These are phyloP conservation scores for Delitschia confertaspora DNA, from an alignment of 495 filamentous ascomycete genomes.

Conservation along the genomic window DNA sequence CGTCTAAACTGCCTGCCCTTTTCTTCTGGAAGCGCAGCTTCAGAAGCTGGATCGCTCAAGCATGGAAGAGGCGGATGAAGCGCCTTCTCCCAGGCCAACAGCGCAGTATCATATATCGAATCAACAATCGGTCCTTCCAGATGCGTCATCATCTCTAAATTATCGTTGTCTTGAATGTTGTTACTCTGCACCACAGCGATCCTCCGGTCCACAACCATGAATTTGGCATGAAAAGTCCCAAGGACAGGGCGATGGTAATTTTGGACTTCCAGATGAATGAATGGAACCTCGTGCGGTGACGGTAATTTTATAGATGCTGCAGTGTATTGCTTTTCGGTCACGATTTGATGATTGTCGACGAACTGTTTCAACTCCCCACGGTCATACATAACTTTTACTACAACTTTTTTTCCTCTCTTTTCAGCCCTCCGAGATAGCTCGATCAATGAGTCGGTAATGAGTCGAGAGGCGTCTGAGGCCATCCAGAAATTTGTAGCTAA, in stretches of 20 bases:
- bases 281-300: constrained; percentile 51
- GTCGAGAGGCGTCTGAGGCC: constrained; percentile 53
- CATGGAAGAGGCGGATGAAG: constrained; percentile 55
- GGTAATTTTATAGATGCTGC: constrained; percentile 52
- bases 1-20: constrained; percentile 31
- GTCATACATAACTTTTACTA: constrained; percentile 71
- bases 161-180: constrained; percentile 66
- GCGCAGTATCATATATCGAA: constrained; percentile 59
- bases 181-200: constrained; percentile 62
- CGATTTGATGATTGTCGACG: constrained; percentile 52
- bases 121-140: constrained; percentile 71
- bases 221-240: constrained; percentile 72
- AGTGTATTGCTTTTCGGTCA: constrained; percentile 50
- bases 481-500: constrained; percentile 71
- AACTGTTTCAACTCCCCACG: constrained; percentile 57
- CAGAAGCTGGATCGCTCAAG: constrained; percentile 46
- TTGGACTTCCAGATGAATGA: constrained; percentile 62
- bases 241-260: constrained; percentile 65
- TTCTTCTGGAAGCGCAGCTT: no score
- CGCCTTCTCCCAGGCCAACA: constrained; percentile 61
- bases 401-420: constrained; percentile 45
- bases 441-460: constrained; percentile 57
- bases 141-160: constrained; percentile 72
- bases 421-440: constrained; percentile 61
- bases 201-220: constrained; percentile 63